Base-by-base conservation (phyloP, 208 protist genomes). In the Leishmania tarentolae region DNA sequence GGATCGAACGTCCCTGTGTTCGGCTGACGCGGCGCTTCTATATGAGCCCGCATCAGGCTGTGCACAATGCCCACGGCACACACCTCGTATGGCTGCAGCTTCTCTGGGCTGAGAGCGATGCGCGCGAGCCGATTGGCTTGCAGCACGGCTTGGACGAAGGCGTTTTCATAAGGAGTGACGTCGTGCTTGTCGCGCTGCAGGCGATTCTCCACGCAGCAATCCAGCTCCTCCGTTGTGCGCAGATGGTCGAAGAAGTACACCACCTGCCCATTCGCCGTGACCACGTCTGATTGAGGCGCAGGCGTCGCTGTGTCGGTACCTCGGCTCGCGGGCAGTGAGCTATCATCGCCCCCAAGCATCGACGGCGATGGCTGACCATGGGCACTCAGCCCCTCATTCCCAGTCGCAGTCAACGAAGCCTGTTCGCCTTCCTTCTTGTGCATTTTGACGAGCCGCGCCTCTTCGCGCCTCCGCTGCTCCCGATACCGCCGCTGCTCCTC, bases 211-310 rank as follows among this genome's bases (percentile, higher is more conserved):
- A 96, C 73, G 77, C 89, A 93, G 65, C 46, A 84, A 70, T 92
- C 87, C 63, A 98, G 69, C 80, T 96, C 90, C 76, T 94, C 91
- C 19, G 88, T 79, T 2, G 92, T 94, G 53, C 75, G 76, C 66
- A 98, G 86, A 59, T 93, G 93, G 76, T 97, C 93, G 78, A 98
- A 98, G 75, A 96, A 98, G 85, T 89, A 95, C 24, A 98, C 92
- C 17, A 81, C 83, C 6, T 80, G 71, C 2, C 88, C 87, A 53
- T 86, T 86, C 44, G 90, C 79, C 6, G 88, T 94, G 21, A 96
- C 90, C 3, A 91, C 83, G 59, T 86, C 85, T 37, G 87, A 77
- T 40, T 82, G 69, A 31, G 56, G 80, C 56, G 56, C 75, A 21
- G 75, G 61, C 56, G 56, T 35, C 19, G 69, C 52, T n/a, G 70